phyloP scores from a whole-genome alignment of 2,329 filamentous ascomycete genomes.

The Juglanconis oblonga region DNA sequence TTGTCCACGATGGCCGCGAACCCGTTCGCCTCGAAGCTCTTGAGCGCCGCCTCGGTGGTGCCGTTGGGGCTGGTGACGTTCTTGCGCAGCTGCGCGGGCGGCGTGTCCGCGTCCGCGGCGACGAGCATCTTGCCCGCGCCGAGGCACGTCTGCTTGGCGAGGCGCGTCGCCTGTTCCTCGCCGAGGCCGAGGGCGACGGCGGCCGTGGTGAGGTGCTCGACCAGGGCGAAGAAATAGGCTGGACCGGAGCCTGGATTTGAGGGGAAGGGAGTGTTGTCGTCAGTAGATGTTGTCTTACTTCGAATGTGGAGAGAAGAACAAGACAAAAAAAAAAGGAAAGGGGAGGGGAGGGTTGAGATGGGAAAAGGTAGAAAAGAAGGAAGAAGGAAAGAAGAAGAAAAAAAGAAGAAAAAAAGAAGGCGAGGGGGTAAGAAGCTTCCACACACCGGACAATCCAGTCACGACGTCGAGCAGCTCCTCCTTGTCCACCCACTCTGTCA shows the following conservation, averaged over 20 bases:
- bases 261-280: too few species aligned
- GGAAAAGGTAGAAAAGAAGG: too few species aligned
- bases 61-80: slow-evolving; percentile 53
- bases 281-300: too few species aligned
- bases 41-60: slow-evolving; percentile 47
- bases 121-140: slow-evolving; percentile 51
- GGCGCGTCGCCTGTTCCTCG: slow-evolving; percentile 44
- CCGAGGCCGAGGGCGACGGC: slow-evolving; percentile 43
- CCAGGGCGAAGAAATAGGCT: slow-evolving; percentile 52
- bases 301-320: not conserved
- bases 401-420: not conserved
- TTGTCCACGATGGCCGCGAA: slow-evolving; percentile 42
- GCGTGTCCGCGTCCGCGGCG: slow-evolving; percentile 42
- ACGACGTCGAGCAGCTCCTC: slow-evolving; percentile 50
- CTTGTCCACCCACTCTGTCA: slow-evolving; percentile 46
- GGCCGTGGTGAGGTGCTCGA: slow-evolving; percentile 47
- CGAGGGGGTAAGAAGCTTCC: not conserved
- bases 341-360: not conserved
- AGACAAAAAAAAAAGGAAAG: not conserved
- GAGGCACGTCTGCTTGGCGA: slow-evolving; percentile 49
- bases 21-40: slow-evolving; percentile 44
- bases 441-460: slow-evolving; percentile 46
- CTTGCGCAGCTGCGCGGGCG: slow-evolving; percentile 44
- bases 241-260: slow-evolving; percentile 44
- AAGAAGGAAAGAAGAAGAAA: too few species aligned